Evolutionary conservation across 2,329 filamentous ascomycete genomes (phyloP), one percentile per base, ranked within the genome.

Genomic region (Trichoderma guizhouense): DNA sequence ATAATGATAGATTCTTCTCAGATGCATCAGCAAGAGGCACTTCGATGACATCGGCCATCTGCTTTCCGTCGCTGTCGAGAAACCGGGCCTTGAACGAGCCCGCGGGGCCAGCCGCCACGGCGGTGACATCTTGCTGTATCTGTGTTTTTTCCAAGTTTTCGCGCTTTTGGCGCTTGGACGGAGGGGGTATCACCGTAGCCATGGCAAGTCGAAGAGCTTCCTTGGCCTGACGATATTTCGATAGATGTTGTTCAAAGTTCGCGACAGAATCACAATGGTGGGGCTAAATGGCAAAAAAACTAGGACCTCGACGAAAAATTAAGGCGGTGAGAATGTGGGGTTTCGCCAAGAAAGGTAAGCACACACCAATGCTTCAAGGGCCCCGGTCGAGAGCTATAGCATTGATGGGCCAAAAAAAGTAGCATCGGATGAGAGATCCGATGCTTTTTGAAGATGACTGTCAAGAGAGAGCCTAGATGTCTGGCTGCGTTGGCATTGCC

Each of bases 81-180:
- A 98, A 98, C 75, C 95, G 93, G 62, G 97, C 91, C 81, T 93
- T 92, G 79, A 97, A 90, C 73, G 90, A 94, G 75, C 94, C 94
- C 63, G 90, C 84, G 75, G 92, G 87, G 39, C 90, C 88, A 0
- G 92, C 88, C 64, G 92, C 87, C 51, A 92, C 87, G 26, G 90
- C 85, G 55, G 88, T 84, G 66, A 95, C 87, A 83, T 95, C 91
- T 79, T 96, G 91, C 79, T 97, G 94, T 61, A 89, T 84, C 75
- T 90, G 87, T 8, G 92, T 88, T 77, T 89, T 90, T 76, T 93
- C 93, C 53, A 92, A 86, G 26, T 88, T 87, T 76, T 93, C 93
- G 64, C 92, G 89, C 81, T 91, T 92, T 79, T 97, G 94, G 74
- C 94, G 90, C 83, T 98, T 98, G 67, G 91, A 95, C 5, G 93